Evolutionary conservation across 225 moss, liverwort and hornwort genomes (phyloP).

Genomic region (Anthoceros angustus): DNA sequence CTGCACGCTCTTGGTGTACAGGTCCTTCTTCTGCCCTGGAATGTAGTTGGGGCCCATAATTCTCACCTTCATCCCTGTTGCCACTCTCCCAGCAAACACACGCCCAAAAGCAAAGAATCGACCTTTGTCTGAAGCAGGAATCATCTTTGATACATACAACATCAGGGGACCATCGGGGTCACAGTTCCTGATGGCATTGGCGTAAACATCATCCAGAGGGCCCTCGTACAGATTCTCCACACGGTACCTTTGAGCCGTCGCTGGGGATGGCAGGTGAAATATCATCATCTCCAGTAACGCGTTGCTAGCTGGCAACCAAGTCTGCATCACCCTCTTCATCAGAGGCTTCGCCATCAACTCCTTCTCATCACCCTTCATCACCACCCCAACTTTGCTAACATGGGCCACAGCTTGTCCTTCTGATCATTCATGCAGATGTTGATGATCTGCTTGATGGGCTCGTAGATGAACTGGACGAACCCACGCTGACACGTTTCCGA

Average conservation of each 20-base stretch:
- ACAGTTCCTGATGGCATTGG: constrained; percentile 29
- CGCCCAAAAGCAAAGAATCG: constrained; percentile 36
- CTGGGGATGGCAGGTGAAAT: constrained; percentile 29
- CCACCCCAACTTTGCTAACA: not conserved
- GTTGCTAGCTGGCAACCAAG: constrained; percentile 28
- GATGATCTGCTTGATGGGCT: constrained; percentile 2
- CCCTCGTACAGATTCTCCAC: constrained; percentile 36
- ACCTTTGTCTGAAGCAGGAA: constrained; percentile 34
- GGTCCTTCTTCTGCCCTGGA: constrained; percentile 29
- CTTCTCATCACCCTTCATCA: constrained; percentile 30
- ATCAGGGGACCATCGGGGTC: constrained; percentile 33
- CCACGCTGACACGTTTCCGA: not conserved
- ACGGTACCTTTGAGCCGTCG: constrained; percentile 27
- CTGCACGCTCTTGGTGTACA: constrained; percentile 26
- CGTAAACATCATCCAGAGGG: constrained; percentile 31
- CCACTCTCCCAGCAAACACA: constrained; percentile 28
- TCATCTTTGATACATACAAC: constrained; percentile 40
- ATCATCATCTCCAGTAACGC: constrained; percentile 43
- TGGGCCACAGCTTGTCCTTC: constrained; percentile 5
- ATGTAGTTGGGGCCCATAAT: constrained; percentile 33
- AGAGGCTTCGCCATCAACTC: constrained; percentile 30
- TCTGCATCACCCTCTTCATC: constrained; percentile 39
- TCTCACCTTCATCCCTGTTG: constrained; percentile 26
- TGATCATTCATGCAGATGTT: constrained; percentile 5
- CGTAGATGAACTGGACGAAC: not conserved